These are phyloP conservation scores for Kockiozyma suomiensis DNA, from an alignment of 805 yeast species.

Conservation along the genomic window DNA sequence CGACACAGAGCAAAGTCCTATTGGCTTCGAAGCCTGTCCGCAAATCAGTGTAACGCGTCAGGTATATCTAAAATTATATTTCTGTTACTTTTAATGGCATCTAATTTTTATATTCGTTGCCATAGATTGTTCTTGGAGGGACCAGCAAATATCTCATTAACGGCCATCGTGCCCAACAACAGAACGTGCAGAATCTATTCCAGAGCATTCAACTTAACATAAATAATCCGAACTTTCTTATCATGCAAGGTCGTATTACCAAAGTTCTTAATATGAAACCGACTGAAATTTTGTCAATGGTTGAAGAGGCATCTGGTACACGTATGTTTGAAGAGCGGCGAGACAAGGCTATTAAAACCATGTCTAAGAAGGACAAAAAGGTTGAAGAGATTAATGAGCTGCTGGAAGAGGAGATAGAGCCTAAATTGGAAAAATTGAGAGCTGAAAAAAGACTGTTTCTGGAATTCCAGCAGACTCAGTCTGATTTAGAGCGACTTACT, in stretches of 20 bases:
- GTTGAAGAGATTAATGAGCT: slow-evolving; percentile 73
- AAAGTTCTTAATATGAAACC: slow-evolving; percentile 97
- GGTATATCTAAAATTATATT: slow-evolving; percentile 12
- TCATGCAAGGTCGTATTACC: slow-evolving; percentile 98
- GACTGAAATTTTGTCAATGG: slow-evolving; percentile 79
- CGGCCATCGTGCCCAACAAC: slow-evolving; percentile 96
- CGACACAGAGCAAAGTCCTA: slow-evolving; percentile 76
- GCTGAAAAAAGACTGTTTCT: slow-evolving; percentile 78
- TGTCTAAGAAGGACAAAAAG: slow-evolving; percentile 87
- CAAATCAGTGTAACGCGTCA: slow-evolving; percentile 92
- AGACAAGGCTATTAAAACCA: slow-evolving; percentile 87
- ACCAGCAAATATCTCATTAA: slow-evolving; percentile 88
- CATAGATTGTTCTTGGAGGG: slow-evolving; percentile 77
- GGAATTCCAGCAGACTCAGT: slow-evolving; percentile 83
- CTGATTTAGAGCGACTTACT: slow-evolving; percentile 73
- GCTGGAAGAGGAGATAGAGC: slow-evolving; percentile 86
- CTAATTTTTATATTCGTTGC: too few species aligned
- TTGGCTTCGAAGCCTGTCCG: slow-evolving; percentile 76
- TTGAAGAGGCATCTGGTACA: slow-evolving; percentile 99
- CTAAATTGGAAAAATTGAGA: slow-evolving; percentile 79
- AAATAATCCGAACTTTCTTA: slow-evolving; percentile 93
- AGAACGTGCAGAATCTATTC: slow-evolving; percentile 82
- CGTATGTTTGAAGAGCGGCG: slow-evolving; percentile 92
- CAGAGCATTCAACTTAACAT: slow-evolving; percentile 95
- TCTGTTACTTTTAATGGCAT: too few species aligned